A percentile compares a stretch with the other conserved stretches of the same genome.
These are phyloP conservation scores for Hirschfeldia incana DNA, from an alignment of 345 rosid genomes.

Conservation along the genomic window DNA sequence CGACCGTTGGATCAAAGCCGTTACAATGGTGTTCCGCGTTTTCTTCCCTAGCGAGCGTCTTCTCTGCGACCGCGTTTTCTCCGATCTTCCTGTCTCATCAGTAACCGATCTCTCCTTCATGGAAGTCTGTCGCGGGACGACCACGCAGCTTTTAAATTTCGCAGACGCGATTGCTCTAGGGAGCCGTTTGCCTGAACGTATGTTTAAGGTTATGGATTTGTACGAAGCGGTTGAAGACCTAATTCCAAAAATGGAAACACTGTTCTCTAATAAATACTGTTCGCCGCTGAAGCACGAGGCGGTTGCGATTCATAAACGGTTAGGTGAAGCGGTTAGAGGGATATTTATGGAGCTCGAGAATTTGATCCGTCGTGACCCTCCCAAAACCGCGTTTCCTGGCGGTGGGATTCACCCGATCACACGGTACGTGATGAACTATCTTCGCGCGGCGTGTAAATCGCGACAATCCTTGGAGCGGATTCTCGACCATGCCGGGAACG, in stretches of 20 bases:
- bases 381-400: constrained; percentile 74
- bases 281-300: constrained; percentile 66
- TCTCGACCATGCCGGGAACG: constrained; percentile 55
- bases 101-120: constrained; percentile 79
- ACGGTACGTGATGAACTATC: constrained; percentile 84
- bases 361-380: constrained; percentile 80
- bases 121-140: constrained; percentile 85
- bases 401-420: constrained; percentile 92
- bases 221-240: constrained; percentile 76
- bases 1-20: constrained; percentile 86
- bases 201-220: constrained; percentile 82
- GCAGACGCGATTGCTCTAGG: constrained; percentile 78
- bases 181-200: constrained; percentile 77
- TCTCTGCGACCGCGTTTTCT: constrained; percentile 82
- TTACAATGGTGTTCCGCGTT: constrained; percentile 63
- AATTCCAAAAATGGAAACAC: constrained; percentile 63
- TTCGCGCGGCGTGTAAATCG: constrained; percentile 82
- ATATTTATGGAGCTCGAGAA: constrained; percentile 94
- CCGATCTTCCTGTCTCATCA: constrained; percentile 54
- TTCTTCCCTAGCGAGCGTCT: constrained; percentile 92
- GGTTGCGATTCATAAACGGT: constrained; percentile 62
- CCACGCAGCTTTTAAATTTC: constrained; percentile 72
- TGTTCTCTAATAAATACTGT: constrained; percentile 71
- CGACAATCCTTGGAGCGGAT: constrained; percentile 67
- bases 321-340: constrained; percentile 78